phyloP scores from a whole-genome alignment of 202 grass and related monocot species.

The Cymbopogon flexuosus region DNA sequence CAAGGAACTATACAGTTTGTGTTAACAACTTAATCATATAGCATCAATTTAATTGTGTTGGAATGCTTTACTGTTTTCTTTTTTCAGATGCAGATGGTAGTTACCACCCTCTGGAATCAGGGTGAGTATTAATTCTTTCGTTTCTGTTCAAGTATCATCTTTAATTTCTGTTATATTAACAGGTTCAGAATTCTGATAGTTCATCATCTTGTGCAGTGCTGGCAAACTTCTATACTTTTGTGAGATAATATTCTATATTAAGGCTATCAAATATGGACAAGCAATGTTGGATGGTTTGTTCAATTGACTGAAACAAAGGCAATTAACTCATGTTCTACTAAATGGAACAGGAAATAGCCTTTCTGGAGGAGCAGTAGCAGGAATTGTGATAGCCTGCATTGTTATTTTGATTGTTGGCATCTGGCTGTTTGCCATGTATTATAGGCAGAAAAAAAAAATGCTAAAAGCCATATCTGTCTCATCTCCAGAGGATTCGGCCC shows the following conservation, averaged over 20 bases:
- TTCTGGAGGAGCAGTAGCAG: conserved; percentile 48
- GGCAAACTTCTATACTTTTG: conserved; percentile 16
- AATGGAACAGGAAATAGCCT: conserved; percentile 33
- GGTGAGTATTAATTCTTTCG: conserved; percentile 18
- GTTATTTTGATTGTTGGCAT: conserved; percentile 39
- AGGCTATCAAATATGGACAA: conserved; percentile 7
- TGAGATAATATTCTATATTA: conserved; percentile 12
- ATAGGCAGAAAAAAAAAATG: conserved; percentile 41
- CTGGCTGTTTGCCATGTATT: conserved; percentile 21
- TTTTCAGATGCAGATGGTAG: conserved; percentile 47
- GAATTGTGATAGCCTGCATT: conserved; percentile 45
- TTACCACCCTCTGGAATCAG: conserved; percentile 39
- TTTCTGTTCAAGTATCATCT: neutral
- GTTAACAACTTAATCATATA: no score
- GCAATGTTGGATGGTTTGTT: neutral
- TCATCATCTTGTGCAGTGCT: conserved; percentile 30
- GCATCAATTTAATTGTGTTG: no score
- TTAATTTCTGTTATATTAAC: neutral
- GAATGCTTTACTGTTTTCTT: neutral
- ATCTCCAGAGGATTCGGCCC: neutral
- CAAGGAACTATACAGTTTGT: no score
- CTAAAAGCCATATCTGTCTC: conserved; percentile 24
- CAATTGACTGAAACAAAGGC: neutral
- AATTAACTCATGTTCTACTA: conserved; percentile 6
- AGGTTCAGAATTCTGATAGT: conserved; percentile 1